Conservation (phyloP, 306 rosid species). For the Quercus suber region DNA sequence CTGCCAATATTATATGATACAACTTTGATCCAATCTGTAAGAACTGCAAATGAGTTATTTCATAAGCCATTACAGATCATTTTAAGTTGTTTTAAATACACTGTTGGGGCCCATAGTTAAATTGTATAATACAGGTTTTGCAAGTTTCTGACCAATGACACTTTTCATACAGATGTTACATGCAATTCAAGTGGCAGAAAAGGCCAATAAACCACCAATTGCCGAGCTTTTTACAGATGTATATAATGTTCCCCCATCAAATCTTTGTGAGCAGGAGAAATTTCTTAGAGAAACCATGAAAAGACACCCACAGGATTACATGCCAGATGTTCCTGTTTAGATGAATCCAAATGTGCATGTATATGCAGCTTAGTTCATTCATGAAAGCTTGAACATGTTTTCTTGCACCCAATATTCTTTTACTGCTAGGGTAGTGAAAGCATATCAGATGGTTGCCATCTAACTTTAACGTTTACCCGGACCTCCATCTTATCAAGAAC, state of each 20-base stretch:
- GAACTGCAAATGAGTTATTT: background rate
- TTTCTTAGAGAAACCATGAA: conserved; percentile 54
- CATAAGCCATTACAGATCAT: background rate
- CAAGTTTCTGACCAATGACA: background rate
- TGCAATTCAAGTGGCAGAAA: conserved; percentile 87
- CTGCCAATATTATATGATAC: background rate
- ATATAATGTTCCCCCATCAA: conserved; percentile 65
- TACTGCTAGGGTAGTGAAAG: background rate
- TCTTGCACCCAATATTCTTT: background rate
- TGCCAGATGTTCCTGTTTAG: conserved; percentile 50
- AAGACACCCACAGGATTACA: conserved; percentile 61
- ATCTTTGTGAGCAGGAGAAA: conserved; percentile 78
- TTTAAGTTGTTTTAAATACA: too few relatives aligned
- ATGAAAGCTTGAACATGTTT: background rate
- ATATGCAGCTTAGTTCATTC: background rate
- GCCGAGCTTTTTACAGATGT: conserved; percentile 73
- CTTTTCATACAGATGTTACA: conserved; percentile 55
- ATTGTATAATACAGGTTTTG: background rate
- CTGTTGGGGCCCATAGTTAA: background rate
- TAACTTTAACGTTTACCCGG: background rate
- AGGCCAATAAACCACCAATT: conserved; percentile 65
- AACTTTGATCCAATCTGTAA: background rate
- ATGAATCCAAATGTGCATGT: too few relatives aligned
- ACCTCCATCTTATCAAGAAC: background rate
- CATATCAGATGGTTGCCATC: background rate